Evolutionary conservation across 75 land plant genomes (phyloP).

Genomic region (Selaginella moellendorffii): DNA sequence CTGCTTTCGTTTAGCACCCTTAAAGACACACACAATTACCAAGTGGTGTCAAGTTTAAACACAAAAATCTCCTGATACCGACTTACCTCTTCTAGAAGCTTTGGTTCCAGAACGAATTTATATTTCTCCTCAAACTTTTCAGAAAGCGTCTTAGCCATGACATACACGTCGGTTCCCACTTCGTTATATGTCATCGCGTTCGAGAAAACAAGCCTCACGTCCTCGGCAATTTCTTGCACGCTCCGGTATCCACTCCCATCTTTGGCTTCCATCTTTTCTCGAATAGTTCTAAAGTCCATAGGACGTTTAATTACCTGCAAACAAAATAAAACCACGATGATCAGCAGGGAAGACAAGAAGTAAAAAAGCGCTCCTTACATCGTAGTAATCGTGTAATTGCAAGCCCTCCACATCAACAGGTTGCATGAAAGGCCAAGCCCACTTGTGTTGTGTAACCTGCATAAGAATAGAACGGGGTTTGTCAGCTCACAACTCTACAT

Average conservation of each 20-base stretch:
- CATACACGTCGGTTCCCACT: slow-evolving; percentile 57
- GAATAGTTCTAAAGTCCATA: slow-evolving; percentile 86
- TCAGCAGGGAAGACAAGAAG: not conserved
- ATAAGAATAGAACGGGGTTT: not conserved
- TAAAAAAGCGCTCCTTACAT: slow-evolving; percentile 27
- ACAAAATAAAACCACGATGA: not conserved
- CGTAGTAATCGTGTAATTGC: slow-evolving; percentile 60
- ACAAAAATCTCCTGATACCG: not conserved
- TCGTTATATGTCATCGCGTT: slow-evolving; percentile 93
- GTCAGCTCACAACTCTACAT: not conserved
- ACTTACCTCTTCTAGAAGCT: slow-evolving; percentile 81
- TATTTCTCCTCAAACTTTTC: slow-evolving; percentile 88
- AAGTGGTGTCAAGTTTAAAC: not conserved
- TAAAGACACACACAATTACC: not conserved
- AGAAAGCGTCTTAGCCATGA: slow-evolving; percentile 72
- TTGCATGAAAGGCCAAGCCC: slow-evolving; percentile 88
- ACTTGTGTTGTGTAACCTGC: slow-evolving; percentile 72
- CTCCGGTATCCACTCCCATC: slow-evolving; percentile 72
- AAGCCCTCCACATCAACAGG: slow-evolving; percentile 89
- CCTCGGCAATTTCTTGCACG: slow-evolving; percentile 66
- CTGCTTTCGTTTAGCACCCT: slow-evolving; percentile 64
- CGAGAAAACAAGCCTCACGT: slow-evolving; percentile 64
- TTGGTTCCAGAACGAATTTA: slow-evolving; percentile 50
- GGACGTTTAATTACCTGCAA: slow-evolving; percentile 72
- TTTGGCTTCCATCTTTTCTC: slow-evolving; percentile 74